phyloP scores from a whole-genome alignment of 2,329 filamentous ascomycete genomes.

The Aspergillus sp. region DNA sequence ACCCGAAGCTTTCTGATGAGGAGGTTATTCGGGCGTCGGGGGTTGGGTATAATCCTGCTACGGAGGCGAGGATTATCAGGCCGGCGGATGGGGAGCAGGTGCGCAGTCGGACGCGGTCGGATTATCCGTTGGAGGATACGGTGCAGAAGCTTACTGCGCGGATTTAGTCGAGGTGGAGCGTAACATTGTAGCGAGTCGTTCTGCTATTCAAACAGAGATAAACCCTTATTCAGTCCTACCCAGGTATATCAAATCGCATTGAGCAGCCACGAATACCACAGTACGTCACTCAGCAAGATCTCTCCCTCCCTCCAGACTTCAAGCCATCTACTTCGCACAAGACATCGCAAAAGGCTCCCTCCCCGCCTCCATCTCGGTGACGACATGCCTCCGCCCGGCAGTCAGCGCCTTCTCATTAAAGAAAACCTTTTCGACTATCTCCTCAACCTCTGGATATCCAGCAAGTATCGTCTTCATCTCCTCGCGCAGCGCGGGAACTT shows the following conservation, averaged over 20 bases:
- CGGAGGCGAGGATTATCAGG: conserved; percentile 87
- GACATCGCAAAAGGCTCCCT: neutral
- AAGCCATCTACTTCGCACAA: neutral
- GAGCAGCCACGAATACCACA: neutral
- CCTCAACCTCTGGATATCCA: neutral
- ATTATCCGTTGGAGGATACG: conserved; percentile 79
- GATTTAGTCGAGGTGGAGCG: conserved; percentile 48
- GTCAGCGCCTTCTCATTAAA: neutral
- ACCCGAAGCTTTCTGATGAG: conserved; percentile 64
- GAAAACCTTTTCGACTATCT: neutral
- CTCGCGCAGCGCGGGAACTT: neutral
- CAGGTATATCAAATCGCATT: neutral
- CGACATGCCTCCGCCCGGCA: neutral
- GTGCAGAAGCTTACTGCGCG: conserved; percentile 72
- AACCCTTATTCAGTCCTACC: neutral
- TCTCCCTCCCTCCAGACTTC: neutral
- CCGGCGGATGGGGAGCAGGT: conserved; percentile 70
- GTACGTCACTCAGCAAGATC: neutral
- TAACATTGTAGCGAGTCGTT: neutral
- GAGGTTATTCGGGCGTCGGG: conserved; percentile 69
- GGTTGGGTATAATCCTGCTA: conserved; percentile 89
- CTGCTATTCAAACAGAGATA: neutral
- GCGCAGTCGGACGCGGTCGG: conserved; percentile 70
- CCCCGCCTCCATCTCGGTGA: neutral
- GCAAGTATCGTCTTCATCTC: neutral